Conservation (phyloP, 1,284 basidiomycete genomes). For the Tetrapyrgos nigripes region DNA sequence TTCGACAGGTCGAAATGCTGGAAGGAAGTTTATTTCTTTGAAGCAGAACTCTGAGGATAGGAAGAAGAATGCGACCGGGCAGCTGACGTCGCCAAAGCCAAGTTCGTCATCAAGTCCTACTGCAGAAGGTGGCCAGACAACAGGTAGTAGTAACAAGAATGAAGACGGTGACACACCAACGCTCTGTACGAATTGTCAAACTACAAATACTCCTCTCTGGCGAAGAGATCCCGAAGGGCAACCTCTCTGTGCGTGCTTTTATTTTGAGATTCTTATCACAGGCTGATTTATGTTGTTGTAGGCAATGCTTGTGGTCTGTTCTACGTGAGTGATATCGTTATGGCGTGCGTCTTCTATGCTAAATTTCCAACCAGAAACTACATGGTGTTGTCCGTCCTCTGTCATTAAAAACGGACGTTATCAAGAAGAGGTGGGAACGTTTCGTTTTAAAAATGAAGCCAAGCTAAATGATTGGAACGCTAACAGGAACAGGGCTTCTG, state of each 20-base stretch:
- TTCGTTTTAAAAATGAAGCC: slow-evolving; percentile 11
- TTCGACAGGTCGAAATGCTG: slow-evolving; percentile 22
- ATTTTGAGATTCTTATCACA: slow-evolving; percentile 17
- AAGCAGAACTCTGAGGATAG: slow-evolving; percentile 62
- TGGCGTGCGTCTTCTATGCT: too few relatives aligned
- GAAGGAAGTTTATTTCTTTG: slow-evolving; percentile 65
- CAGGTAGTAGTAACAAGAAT: slow-evolving; percentile 45
- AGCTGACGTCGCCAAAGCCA: not conserved
- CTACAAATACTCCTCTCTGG: slow-evolving; percentile 96
- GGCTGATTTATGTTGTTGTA: slow-evolving; percentile 28
- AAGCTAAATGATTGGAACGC: slow-evolving; percentile 16
- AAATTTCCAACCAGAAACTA: slow-evolving; percentile 82
- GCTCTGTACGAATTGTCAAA: slow-evolving; percentile 93
- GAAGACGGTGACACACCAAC: slow-evolving; percentile 82
- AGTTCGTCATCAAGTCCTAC: slow-evolving; percentile 25
- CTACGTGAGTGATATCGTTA: slow-evolving; percentile 70
- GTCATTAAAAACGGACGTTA: slow-evolving; percentile 95
- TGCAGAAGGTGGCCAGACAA: slow-evolving; percentile 34
- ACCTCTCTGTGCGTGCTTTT: slow-evolving; percentile 75
- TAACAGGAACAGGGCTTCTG: slow-evolving; percentile 78
- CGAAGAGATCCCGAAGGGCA: slow-evolving; percentile 94
- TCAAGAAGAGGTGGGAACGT: slow-evolving; percentile 88
- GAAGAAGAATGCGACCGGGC: slow-evolving; percentile 18
- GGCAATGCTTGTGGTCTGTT: slow-evolving; percentile 91
- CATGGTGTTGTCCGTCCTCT: slow-evolving; percentile 94